These are phyloP conservation scores for Rhodotorula paludigena DNA, from an alignment of 768 basidiomycete species.

Conservation along the genomic window DNA sequence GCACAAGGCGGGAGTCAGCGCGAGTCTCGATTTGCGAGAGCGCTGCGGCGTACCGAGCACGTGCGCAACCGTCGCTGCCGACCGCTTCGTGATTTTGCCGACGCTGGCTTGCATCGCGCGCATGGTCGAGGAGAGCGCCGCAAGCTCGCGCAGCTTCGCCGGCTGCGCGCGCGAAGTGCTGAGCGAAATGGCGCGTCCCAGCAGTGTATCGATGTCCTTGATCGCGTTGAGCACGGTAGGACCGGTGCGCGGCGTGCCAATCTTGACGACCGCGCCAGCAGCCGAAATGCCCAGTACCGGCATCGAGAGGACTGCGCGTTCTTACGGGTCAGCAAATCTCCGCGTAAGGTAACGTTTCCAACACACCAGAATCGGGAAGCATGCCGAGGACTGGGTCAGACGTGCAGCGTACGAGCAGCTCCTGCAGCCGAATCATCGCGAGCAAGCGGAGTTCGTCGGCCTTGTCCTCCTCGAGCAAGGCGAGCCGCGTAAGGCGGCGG, in stretches of 20 bases:
- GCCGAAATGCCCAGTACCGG: constrained; percentile 77
- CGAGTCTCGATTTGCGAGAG: constrained; percentile 45
- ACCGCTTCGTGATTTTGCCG: constrained; percentile 56
- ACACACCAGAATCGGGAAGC: constrained; percentile 80
- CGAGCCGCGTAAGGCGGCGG: constrained; percentile 52
- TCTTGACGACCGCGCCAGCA: constrained; percentile 63
- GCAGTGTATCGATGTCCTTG: constrained; percentile 54
- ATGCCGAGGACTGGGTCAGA: constrained; percentile 86
- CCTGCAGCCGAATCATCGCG: constrained; percentile 71
- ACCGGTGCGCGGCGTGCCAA: constrained; percentile 56
- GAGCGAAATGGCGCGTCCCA: constrained; percentile 21
- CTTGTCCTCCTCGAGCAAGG: constrained; percentile 61
- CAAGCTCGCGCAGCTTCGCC: constrained; percentile 72
- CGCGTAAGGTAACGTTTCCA: too few species aligned
- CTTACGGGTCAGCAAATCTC: too few species aligned
- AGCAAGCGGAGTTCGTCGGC: constrained; percentile 69
- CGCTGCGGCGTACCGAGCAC: constrained; percentile 57
- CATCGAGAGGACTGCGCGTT: constrained; percentile 51
- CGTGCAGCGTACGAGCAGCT: constrained; percentile 70
- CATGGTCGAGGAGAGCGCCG: constrained; percentile 52
- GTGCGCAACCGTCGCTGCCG: constrained; percentile 58
- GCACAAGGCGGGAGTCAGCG: neutral
- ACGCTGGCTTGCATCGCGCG: constrained; percentile 78
- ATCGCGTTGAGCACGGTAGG: constrained; percentile 53
- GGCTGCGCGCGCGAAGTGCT: constrained; percentile 61